Percentiles rank a stretch among this genome's conserved stretches.
phyloP scores from a whole-genome alignment of 495 filamentous ascomycete species.

The Aspergillus coremiiformis region DNA sequence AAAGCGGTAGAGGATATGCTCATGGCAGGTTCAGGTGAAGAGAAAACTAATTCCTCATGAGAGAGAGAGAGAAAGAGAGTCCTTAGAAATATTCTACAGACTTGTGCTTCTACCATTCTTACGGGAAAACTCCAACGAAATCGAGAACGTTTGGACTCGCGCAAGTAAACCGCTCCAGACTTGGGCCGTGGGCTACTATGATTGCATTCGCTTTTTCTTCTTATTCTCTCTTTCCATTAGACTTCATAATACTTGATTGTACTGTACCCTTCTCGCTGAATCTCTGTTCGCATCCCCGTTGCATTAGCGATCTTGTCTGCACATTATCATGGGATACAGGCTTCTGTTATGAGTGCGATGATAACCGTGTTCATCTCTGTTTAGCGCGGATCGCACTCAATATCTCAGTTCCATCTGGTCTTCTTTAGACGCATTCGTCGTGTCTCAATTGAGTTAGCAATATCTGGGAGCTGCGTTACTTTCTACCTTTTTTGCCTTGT shows the following conservation, averaged over 20 bases:
- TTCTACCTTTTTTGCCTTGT: neutral
- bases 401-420: neutral
- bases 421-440: neutral
- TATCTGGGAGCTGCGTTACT: neutral
- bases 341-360: neutral
- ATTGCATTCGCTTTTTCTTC: no score
- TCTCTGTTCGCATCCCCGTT: neutral
- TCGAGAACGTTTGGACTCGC: no score
- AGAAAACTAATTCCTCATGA: constrained; percentile 4
- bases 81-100: neutral
- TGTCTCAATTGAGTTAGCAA: neutral
- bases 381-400: neutral
- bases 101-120: neutral
- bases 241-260: no score
- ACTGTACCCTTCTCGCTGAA: neutral
- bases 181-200: no score
- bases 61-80: neutral
- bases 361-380: neutral
- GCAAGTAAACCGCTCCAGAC: no score
- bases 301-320: neutral
- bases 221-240: no score
- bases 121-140: neutral
- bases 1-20: constrained; percentile 61
- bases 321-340: neutral
- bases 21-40: constrained; percentile 26